Conservation (phyloP, 2,329 filamentous ascomycete genomes). For the Pezicula neosporulosa region DNA sequence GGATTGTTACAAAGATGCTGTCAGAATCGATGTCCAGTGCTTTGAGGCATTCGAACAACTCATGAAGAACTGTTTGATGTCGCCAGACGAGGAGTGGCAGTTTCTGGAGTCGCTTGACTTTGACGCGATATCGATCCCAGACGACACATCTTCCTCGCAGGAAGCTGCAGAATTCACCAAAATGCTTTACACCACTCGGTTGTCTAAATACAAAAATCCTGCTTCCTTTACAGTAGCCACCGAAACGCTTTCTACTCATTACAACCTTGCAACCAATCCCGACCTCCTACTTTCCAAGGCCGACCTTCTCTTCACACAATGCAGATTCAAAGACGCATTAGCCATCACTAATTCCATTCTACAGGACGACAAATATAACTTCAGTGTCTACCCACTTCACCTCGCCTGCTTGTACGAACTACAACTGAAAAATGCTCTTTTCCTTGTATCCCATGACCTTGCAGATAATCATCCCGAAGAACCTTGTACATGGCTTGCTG, state of each 20-base stretch:
- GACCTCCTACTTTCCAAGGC: slow-evolving; percentile 89
- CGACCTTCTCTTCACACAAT: slow-evolving; percentile 91
- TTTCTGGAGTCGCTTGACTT: slow-evolving; percentile 80
- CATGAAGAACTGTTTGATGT: slow-evolving; percentile 93
- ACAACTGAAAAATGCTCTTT: slow-evolving; percentile 80
- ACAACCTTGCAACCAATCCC: slow-evolving; percentile 80
- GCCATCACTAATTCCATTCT: slow-evolving; percentile 81
- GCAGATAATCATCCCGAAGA: slow-evolving; percentile 90
- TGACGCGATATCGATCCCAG: slow-evolving; percentile 68
- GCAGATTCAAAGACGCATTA: slow-evolving; percentile 84
- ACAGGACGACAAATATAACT: slow-evolving; percentile 82
- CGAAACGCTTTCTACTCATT: slow-evolving; percentile 90
- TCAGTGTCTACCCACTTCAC: slow-evolving; percentile 84
- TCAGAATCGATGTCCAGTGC: slow-evolving; percentile 94
- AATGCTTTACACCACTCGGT: slow-evolving; percentile 90
- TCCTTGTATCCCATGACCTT: slow-evolving; percentile 87
- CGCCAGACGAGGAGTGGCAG: slow-evolving; percentile 66
- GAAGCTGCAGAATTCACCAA: slow-evolving; percentile 92
- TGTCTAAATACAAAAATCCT: slow-evolving; percentile 93
- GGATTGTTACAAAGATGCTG: slow-evolving; percentile 97
- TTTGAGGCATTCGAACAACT: slow-evolving; percentile 98
- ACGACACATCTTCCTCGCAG: slow-evolving; percentile 66
- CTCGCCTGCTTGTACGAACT: slow-evolving; percentile 89
- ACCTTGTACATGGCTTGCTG: slow-evolving; percentile 88
- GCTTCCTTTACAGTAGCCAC: slow-evolving; percentile 79